A percentile compares a stretch with the other conserved stretches of the same genome.
Conservation (phyloP, 208 protist genomes). For the Leishmania braziliensis region DNA sequence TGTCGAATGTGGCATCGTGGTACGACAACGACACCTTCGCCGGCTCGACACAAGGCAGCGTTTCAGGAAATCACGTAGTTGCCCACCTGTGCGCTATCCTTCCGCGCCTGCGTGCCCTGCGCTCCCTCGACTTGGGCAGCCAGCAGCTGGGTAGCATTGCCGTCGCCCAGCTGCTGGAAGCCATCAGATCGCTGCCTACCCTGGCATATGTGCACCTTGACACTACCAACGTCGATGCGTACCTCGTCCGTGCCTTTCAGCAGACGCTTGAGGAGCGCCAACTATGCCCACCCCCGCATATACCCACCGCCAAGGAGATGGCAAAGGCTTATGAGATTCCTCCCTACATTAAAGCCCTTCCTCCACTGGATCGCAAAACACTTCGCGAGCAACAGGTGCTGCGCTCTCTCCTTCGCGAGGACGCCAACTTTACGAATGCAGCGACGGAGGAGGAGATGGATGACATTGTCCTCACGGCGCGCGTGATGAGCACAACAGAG, state of each 20-base stretch:
- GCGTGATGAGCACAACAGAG: conserved; percentile 59
- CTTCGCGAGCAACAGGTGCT: conserved; percentile 70
- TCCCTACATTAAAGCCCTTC: conserved; percentile 28
- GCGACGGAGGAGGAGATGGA: conserved; percentile 35
- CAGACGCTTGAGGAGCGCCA: conserved; percentile 34
- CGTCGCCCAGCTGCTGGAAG: conserved; percentile 43
- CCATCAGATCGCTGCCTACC: conserved; percentile 20
- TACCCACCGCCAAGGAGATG: neutral
- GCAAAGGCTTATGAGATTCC: conserved; percentile 23
- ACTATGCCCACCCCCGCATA: neutral
- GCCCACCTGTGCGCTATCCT: conserved; percentile 44
- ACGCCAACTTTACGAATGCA: conserved; percentile 34
- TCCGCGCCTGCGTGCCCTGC: conserved; percentile 34
- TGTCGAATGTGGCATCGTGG: conserved; percentile 66
- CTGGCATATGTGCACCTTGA: conserved; percentile 43
- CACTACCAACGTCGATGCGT: conserved; percentile 30
- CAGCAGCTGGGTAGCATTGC: conserved; percentile 63
- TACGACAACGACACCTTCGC: conserved; percentile 57
- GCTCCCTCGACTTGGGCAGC: conserved; percentile 39
- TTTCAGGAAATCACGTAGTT: conserved; percentile 64
- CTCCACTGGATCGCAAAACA: conserved; percentile 67
- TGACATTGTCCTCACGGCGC: conserved; percentile 52
- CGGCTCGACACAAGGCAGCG: conserved; percentile 10
- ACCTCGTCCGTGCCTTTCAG: conserved; percentile 32
- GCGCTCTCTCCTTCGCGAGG: conserved; percentile 44